Conservation (phyloP, 2,329 filamentous ascomycete species). For the Nigrospora sphaerica region DNA sequence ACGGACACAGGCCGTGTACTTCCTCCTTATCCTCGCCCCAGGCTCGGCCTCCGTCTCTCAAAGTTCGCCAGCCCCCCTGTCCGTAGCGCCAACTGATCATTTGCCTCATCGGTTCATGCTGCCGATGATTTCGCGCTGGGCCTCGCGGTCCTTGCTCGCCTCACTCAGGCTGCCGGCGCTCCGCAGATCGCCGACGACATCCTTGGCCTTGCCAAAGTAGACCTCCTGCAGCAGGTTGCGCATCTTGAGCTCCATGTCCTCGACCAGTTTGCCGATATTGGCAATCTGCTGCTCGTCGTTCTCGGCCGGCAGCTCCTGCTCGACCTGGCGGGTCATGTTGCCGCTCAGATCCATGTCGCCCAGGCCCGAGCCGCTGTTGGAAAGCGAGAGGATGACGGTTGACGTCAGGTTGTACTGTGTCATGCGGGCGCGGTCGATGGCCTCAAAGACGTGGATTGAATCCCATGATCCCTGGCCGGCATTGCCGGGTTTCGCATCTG, state of each 20-base stretch:
- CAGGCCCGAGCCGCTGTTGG: constrained; percentile 53
- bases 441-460: constrained; percentile 97
- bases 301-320: constrained; percentile 84
- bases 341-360: constrained; percentile 89
- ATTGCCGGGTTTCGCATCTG: constrained; percentile 59
- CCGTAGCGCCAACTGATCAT: background rate
- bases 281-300: constrained; percentile 89
- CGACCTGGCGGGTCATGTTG: constrained; percentile 96
- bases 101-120: constrained; percentile 30
- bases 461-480: constrained; percentile 83
- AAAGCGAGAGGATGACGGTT: constrained; percentile 88
- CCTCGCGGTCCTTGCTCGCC: constrained; percentile 72
- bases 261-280: constrained; percentile 88
- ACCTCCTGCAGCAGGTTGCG: constrained; percentile 96
- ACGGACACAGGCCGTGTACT: too few species aligned
- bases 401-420: constrained; percentile 97
- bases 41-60: too few species aligned
- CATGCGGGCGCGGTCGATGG: constrained; percentile 81
- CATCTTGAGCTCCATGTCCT: constrained; percentile 99
- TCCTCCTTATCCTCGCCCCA: too few species aligned
- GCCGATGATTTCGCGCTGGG: constrained; percentile 81
- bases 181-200: constrained; percentile 90
- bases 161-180: constrained; percentile 82
- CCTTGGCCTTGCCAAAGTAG: constrained; percentile 98
- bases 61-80: too few species aligned